These are phyloP conservation scores for Chondrostereum purpureum DNA, from an alignment of 1,284 basidiomycete genomes.

Conservation along the genomic window DNA sequence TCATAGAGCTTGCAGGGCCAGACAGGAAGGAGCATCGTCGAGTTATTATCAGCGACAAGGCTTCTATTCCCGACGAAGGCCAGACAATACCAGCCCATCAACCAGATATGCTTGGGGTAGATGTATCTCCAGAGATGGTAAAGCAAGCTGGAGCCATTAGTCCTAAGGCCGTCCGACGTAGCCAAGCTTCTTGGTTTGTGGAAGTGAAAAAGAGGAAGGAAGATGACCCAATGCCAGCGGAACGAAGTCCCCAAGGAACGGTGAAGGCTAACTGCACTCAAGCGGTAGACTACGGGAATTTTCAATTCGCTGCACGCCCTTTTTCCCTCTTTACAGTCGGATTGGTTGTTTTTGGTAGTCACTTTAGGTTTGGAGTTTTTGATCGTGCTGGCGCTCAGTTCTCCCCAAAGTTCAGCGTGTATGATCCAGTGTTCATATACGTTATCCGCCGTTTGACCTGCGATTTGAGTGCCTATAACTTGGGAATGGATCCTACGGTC, in stretches of 20 bases:
- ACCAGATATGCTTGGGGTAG: background rate
- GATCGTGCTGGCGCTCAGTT: background rate
- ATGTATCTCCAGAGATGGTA: background rate
- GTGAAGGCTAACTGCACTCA: background rate
- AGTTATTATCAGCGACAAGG: background rate
- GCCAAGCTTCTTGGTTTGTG: background rate
- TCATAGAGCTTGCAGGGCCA: background rate
- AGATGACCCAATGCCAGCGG: background rate
- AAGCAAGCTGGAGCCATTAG: too few species aligned
- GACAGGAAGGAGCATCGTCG: background rate
- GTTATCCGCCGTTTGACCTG: background rate
- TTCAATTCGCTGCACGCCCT: background rate
- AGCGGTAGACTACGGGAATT: background rate
- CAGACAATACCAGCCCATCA: background rate
- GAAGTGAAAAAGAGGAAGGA: background rate
- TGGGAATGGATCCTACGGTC: background rate
- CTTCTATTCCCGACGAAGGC: background rate
- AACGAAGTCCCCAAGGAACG: background rate
- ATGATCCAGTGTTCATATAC: background rate
- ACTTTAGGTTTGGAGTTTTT: background rate
- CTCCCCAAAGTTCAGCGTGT: background rate
- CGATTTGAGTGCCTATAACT: background rate
- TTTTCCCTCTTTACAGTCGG: background rate
- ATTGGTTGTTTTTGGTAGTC: background rate
- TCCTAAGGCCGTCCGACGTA: background rate